Base-by-base conservation (phyloP, 805 yeast genomes). In the Starmera amethionina region DNA sequence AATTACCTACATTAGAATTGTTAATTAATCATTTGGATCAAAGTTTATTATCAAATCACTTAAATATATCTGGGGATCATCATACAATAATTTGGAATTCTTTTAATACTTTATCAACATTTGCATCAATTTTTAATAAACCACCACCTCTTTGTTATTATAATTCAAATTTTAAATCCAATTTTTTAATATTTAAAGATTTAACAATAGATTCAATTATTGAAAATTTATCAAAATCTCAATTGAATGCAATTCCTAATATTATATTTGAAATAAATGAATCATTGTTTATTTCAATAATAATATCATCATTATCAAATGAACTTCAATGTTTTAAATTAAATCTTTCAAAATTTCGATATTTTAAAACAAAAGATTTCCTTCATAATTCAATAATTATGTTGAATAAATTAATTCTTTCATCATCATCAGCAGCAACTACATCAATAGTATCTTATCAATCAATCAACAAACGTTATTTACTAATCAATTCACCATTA, bases 351-450 rank as follows among this genome's bases (percentile, higher is more conserved):
- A 14, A 42, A 38, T 38, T 18, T 39, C 29, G 15, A 37, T 16
- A 15, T 38, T 5, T 42, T 22, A 59, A 67, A 30, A 60, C 64
- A 46, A 64, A 64, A 38, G 64, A 67, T 44, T 60, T 63, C 25
- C 52, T 75, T 9, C 81, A 76, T 45, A 73, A 74, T 50, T 64
- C 77, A 1, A 68, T 75, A 15, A 74, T 75, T 13, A 60, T 74
- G 47, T 65, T 73, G 8, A 74, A 73, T 47, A 73, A 70, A 48
- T 64, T 65, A 18, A n/a, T 54, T 59, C 40, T 59, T 7, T 22
- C 27, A 7, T 22, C 27, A 22, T 22, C 25, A 22, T n/a, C n/a
- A n/a, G n/a, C n/a, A n/a, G n/a, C n/a, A n/a, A n/a, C n/a, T n/a
- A n/a, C n/a, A n/a, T n/a, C n/a, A n/a, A n/a, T n/a, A n/a, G n/a